Evolutionary conservation across 257 asterid genomes (phyloP).

Genomic region (Coffea eugenioides): DNA sequence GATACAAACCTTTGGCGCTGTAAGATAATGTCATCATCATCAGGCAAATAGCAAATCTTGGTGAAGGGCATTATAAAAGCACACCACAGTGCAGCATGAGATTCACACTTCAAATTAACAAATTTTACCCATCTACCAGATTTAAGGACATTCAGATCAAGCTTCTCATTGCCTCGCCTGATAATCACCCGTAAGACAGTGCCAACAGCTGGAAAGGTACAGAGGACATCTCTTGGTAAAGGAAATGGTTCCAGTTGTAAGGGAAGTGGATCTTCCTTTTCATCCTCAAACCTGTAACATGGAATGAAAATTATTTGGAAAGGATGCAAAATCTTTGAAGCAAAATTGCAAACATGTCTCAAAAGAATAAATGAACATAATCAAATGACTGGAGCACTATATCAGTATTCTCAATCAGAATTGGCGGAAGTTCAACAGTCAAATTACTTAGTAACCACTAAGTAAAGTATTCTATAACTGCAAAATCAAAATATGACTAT

Average conservation of each 20-base stretch:
- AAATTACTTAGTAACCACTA: background rate
- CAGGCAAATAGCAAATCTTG: constrained; percentile 59
- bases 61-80: constrained; percentile 66
- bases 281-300: constrained; percentile 64
- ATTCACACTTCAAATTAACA: constrained; percentile 45
- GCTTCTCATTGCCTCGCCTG: constrained; percentile 42
- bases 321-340: background rate
- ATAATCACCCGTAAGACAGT: constrained; percentile 64
- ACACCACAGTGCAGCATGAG: constrained; percentile 52
- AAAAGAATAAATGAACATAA: background rate
- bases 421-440: background rate
- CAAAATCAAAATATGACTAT: background rate
- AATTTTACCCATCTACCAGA: constrained; percentile 69
- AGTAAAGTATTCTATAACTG: background rate
- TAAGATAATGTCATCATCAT: constrained; percentile 48
- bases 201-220: constrained; percentile 75
- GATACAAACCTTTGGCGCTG: constrained; percentile 55
- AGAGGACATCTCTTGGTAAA: constrained; percentile 58
- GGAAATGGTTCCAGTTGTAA: constrained; percentile 51
- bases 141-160: constrained; percentile 47
- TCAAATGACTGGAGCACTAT: background rate
- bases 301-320: constrained; percentile 4
- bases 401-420: background rate
- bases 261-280: constrained; percentile 61
- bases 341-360: background rate